A percentile compares a stretch with the other conserved stretches of the same genome.
These are phyloP conservation scores for Linnemannia hyalina DNA, from an alignment of 192 early-diverging fungal species.

Conservation along the genomic window DNA sequence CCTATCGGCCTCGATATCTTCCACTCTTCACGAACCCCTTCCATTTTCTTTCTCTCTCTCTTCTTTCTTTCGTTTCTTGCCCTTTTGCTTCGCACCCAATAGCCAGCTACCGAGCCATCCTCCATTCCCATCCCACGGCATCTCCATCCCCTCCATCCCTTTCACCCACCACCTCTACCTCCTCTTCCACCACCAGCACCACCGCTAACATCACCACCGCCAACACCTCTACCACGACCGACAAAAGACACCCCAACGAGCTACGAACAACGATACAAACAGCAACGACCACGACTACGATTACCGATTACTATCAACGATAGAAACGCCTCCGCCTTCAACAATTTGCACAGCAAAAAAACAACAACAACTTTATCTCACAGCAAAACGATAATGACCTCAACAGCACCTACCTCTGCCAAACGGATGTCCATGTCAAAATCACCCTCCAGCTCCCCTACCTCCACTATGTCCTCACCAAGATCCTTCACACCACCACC, in stretches of 20 bases:
- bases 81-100: constrained; percentile 12
- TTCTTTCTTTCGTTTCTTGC: background rate
- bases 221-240: too few species aligned
- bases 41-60: background rate
- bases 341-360: background rate
- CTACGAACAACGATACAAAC: background rate
- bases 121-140: constrained; percentile 5
- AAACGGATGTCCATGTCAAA: constrained; percentile 23
- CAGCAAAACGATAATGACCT: constrained; percentile 35
- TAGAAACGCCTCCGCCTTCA: background rate
- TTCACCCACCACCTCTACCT: background rate
- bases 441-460: constrained; percentile 15
- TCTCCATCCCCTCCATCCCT: background rate
- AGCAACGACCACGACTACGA: constrained; percentile 3
- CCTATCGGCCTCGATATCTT: background rate
- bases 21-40: constrained; percentile 1
- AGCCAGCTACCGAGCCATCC: constrained; percentile 1
- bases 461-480: constrained; percentile 27
- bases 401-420: constrained; percentile 14
- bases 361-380: background rate
- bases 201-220: background rate
- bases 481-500: constrained; percentile 36
- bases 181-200: background rate
- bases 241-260: too few species aligned
- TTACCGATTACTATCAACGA: background rate